Percentiles rank a stretch among this genome's conserved stretches.
These are phyloP conservation scores for Aspergillus indologenus DNA, from an alignment of 495 filamentous ascomycete genomes.

Conservation along the genomic window DNA sequence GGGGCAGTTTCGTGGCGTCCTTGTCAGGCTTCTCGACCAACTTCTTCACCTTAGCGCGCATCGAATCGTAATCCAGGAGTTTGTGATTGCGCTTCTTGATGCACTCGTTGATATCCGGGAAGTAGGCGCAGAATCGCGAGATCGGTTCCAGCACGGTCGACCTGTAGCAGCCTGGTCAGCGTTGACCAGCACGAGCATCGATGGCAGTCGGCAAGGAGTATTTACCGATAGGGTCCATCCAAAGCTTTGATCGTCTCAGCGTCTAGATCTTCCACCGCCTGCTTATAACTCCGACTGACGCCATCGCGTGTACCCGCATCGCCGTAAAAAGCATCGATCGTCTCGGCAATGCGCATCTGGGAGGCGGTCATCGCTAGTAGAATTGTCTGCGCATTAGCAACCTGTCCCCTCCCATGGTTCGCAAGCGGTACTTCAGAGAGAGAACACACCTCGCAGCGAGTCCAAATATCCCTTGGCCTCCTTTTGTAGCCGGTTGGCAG, in stretches of 20 bases:
- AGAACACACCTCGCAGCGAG: conserved; percentile 73
- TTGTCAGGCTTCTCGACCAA: conserved; percentile 98
- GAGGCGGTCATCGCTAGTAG: conserved; percentile 91
- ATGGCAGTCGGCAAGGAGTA: not conserved
- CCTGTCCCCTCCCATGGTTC: not conserved
- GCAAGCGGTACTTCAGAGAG: not conserved
- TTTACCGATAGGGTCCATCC: conserved; percentile 90
- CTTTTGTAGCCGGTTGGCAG: conserved; percentile 86
- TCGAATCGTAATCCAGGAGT: conserved; percentile 93
- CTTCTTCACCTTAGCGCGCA: conserved; percentile 93
- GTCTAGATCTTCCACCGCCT: conserved; percentile 95
- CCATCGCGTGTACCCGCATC: conserved; percentile 93
- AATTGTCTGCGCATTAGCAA: conserved; percentile 12
- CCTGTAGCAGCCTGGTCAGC: conserved; percentile 36
- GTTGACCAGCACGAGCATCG: not conserved
- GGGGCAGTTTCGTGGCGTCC: conserved; percentile 89
- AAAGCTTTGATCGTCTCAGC: conserved; percentile 97
- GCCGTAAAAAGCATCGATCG: conserved; percentile 98
- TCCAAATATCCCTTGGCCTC: conserved; percentile 98
- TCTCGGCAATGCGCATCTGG: conserved; percentile 98
- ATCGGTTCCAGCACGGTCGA: conserved; percentile 95
- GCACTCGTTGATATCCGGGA: conserved; percentile 98
- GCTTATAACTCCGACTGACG: conserved; percentile 93
- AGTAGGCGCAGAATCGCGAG: conserved; percentile 92
- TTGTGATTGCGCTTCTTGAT: conserved; percentile 99